Evolutionary conservation across 1,284 basidiomycete genomes (phyloP).

Genomic region (Tremellales sp.): DNA sequence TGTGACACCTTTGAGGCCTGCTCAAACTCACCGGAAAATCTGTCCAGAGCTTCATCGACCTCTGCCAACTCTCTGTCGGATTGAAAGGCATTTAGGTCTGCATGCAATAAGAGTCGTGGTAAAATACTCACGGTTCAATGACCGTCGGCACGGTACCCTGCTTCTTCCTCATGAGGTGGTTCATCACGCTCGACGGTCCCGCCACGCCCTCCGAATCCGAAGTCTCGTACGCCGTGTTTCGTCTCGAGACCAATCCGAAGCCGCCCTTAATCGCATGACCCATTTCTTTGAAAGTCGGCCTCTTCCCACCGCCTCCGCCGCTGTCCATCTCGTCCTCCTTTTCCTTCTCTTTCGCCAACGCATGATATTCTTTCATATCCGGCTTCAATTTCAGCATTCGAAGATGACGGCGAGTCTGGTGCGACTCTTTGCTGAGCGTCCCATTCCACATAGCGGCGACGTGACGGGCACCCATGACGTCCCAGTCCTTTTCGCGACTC

Average conservation of each 20-base stretch:
- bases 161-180: slow-evolving; percentile 16
- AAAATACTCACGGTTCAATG: slow-evolving; percentile 35
- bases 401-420: background rate
- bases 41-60: slow-evolving; percentile 21
- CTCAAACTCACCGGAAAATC: slow-evolving; percentile 8
- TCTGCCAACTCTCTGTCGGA: slow-evolving; percentile 32
- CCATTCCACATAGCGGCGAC: slow-evolving; percentile 42
- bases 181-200: slow-evolving; percentile 9
- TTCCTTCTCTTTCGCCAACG: slow-evolving; percentile 6
- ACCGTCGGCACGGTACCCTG: slow-evolving; percentile 32
- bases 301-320: slow-evolving; percentile 11
- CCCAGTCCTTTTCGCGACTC: slow-evolving; percentile 41
- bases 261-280: slow-evolving; percentile 39
- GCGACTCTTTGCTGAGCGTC: too few species aligned
- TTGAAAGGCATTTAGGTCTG: background rate
- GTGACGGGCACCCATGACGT: slow-evolving; percentile 38
- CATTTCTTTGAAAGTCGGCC: slow-evolving; percentile 28
- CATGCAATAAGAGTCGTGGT: background rate
- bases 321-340: slow-evolving; percentile 14
- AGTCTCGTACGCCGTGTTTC: slow-evolving; percentile 29
- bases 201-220: slow-evolving; percentile 40
- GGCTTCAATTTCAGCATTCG: slow-evolving; percentile 3
- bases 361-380: slow-evolving; percentile 1
- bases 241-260: slow-evolving; percentile 29
- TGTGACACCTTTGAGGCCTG: background rate